A percentile compares a stretch with the other conserved stretches of the same genome.
Evolutionary conservation across 2,329 filamentous ascomycete genomes (phyloP).

Genomic region (Phoma herbarum): DNA sequence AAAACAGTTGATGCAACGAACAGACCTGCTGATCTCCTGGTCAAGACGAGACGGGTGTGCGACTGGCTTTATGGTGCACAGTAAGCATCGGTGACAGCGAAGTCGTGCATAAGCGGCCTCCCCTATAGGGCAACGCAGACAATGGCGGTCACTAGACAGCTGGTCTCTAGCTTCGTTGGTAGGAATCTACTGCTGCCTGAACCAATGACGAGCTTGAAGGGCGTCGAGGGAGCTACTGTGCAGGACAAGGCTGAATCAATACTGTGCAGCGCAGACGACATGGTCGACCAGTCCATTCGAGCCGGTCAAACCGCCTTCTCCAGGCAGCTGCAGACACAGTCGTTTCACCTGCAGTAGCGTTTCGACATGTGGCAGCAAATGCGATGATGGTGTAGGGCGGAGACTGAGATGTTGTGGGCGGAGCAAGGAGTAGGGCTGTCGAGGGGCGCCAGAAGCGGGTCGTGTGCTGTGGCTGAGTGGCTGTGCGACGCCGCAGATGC

Average conservation of each 20-base stretch:
- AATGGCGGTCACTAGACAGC: slow-evolving; percentile 6
- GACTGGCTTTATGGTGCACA: slow-evolving; percentile 8
- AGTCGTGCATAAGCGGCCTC: slow-evolving; percentile 8
- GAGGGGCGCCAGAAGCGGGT: not conserved
- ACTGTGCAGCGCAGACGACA: not conserved
- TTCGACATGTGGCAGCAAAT: not conserved
- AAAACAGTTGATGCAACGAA: not conserved
- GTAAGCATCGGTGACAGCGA: slow-evolving; percentile 11
- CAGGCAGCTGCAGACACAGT: not conserved
- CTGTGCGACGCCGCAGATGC: slow-evolving; percentile 16
- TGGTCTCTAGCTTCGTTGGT: slow-evolving; percentile 7
- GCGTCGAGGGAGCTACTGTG: not conserved
- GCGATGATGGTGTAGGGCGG: not conserved
- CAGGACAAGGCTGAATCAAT: not conserved
- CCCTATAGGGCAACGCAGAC: not conserved
- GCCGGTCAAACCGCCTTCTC: not conserved
- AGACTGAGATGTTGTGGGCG: slow-evolving; percentile 1
- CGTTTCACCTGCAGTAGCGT: not conserved
- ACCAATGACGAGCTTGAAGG: slow-evolving; percentile 5
- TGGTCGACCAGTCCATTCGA: not conserved
- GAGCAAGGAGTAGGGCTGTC: not conserved
- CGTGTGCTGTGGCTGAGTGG: slow-evolving; percentile 18
- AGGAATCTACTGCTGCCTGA: slow-evolving; percentile 6
- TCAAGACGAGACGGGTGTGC: not conserved
- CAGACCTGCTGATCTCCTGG: not conserved